Base-by-base conservation (phyloP, 139 green algal genomes). In the Edaphochlamys debaryana region DNA sequence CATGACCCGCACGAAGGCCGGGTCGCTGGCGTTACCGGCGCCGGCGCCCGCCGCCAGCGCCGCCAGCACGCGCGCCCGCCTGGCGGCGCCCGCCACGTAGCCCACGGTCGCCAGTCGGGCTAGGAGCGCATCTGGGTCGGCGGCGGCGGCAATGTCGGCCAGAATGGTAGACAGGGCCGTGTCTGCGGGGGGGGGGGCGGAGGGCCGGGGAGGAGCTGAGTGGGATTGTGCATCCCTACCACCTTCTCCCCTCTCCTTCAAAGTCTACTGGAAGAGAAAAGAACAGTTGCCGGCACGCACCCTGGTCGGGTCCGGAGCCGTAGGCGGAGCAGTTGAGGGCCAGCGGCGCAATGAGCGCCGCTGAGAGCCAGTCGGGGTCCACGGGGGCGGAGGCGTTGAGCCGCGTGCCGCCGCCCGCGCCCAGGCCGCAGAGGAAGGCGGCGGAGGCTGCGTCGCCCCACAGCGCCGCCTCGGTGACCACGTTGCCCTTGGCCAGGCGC, bases 391-490 rank as follows among this genome's bases (percentile, higher is more conserved):
- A 13, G n/a, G 30, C 30, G 56, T 27, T 32, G 20, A 22, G 23
- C 20, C 7, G 2, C 20, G 23, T 58, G 50, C 23, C 20, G 6
- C 20, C 50, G 50, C 34, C 50, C 19, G 38, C 30, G 15, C 60
- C 60, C 75, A 50, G 75, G 2, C 8, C 3, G 75, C 75, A 81
- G 15, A n/a, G 38, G 60, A 81, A 72, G 58, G 38, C 42, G 30
- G 30, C 22, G 17, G 75, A 60, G 22, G 34, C 60, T 2, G 75
- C 1, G 29, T 81, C 75, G n/a, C 75, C 75, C 75, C 58, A 81
- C 60, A 81, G 40, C 30, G 75, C 75, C 30, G 75, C 75, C 75
- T 81, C 75, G 40, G 41, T 62, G 9, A 81, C 20, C 27, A 81
- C 5, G 41, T n/a, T 63, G 40, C 40, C 62, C 17, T 45, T 27